Evolutionary conservation across 116 monocot genomes (phyloP).

Genomic region (Trichopus zeylanicus): DNA sequence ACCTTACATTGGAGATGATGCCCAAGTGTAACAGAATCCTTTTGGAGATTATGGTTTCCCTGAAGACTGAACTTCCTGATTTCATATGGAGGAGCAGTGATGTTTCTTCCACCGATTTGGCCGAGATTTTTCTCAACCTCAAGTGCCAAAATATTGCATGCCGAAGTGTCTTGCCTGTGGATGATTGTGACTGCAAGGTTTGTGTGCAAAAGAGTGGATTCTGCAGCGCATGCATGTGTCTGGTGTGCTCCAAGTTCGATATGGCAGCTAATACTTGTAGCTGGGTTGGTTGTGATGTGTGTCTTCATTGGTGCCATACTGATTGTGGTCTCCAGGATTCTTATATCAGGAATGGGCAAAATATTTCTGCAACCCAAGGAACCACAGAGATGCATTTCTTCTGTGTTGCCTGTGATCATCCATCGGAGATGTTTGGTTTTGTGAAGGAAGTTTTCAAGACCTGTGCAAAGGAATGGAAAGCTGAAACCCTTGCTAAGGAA

Average conservation of each 20-base stretch:
- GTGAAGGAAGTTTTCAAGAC: constrained; percentile 84
- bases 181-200: constrained; percentile 88
- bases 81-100: constrained; percentile 33
- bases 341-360: constrained; percentile 55
- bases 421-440: constrained; percentile 98
- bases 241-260: constrained; percentile 80
- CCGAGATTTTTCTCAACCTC: constrained; percentile 61
- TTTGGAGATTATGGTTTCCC: constrained; percentile 63
- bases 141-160: constrained; percentile 70
- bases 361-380: constrained; percentile 17
- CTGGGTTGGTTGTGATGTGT: constrained; percentile 95
- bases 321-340: constrained; percentile 63
- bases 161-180: constrained; percentile 51
- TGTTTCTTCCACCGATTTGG: constrained; percentile 54
- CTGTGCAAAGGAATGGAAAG: constrained; percentile 75
- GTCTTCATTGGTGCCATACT: constrained; percentile 95
- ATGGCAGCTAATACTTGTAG: constrained; percentile 81
- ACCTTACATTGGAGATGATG: constrained; percentile 56
- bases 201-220: constrained; percentile 66
- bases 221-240: constrained; percentile 87
- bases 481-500: constrained; percentile 65
- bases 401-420: constrained; percentile 69
- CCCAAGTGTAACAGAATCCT: constrained; percentile 31
- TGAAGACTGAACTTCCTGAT: constrained; percentile 70
- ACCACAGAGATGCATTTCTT: constrained; percentile 69